Evolutionary conservation across 2,329 filamentous ascomycete species (phyloP).

Genomic region (Trichoderma gracile): DNA sequence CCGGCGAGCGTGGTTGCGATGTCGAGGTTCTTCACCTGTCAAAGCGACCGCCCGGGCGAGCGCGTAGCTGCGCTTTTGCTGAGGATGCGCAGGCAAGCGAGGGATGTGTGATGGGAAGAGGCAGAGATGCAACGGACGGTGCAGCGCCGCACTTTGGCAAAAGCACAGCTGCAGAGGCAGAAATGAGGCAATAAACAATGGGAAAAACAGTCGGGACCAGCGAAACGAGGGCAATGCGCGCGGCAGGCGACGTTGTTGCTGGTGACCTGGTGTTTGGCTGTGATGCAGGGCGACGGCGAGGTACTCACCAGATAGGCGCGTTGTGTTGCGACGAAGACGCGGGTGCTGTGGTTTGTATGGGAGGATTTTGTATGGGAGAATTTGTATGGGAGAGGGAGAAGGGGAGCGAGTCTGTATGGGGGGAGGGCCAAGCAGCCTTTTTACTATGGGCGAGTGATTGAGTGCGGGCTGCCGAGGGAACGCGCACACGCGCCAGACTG

Average conservation of each 20-base stretch:
- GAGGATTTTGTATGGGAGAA: conserved; percentile 55
- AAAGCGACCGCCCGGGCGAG: conserved; percentile 25
- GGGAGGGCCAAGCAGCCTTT: conserved; percentile 59
- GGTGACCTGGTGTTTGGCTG: conserved; percentile 44
- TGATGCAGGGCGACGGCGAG: conserved; percentile 42
- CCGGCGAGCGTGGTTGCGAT: conserved; percentile 32
- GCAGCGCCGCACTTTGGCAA: conserved; percentile 23
- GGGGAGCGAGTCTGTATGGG: conserved; percentile 57
- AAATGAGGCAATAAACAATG: conserved; percentile 30
- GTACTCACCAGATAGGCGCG: conserved; percentile 56
- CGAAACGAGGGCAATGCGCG: conserved; percentile 19
- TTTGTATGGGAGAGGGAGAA: conserved; percentile 64
- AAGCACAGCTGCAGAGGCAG: conserved; percentile 23
- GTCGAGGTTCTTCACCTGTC: conserved; percentile 28
- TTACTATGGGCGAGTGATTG: conserved; percentile 67
- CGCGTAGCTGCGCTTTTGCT: conserved; percentile 15
- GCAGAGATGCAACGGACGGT: conserved; percentile 24
- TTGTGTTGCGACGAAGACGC: conserved; percentile 48
- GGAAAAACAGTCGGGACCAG: conserved; percentile 26
- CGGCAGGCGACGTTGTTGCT: conserved; percentile 23
- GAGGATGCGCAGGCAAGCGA: conserved; percentile 12
- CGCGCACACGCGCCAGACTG: conserved; percentile 30
- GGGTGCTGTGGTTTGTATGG: conserved; percentile 48
- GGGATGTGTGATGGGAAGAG: conserved; percentile 21
- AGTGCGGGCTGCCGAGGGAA: conserved; percentile 40